phyloP scores from a whole-genome alignment of 768 basidiomycete genomes.

The Serendipita sp. region DNA sequence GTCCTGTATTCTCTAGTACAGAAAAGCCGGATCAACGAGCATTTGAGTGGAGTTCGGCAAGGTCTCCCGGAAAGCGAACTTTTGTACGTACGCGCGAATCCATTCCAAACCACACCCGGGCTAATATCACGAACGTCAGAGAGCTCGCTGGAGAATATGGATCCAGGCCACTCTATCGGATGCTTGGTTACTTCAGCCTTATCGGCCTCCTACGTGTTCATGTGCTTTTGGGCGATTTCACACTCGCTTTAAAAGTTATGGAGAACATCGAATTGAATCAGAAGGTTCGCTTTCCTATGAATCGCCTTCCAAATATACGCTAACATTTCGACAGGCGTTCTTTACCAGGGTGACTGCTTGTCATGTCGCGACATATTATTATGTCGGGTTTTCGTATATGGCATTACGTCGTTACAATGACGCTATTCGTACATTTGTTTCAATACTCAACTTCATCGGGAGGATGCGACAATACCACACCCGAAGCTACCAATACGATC shows the following conservation, averaged over 20 bases:
- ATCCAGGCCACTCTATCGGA: constrained; percentile 72
- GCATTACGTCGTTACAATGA: constrained; percentile 90
- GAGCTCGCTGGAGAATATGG: constrained; percentile 88
- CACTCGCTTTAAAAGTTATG: constrained; percentile 86
- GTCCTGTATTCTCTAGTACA: constrained; percentile 97
- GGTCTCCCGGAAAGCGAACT: constrained; percentile 73
- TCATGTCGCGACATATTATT: constrained; percentile 88
- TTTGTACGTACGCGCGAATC: constrained; percentile 33
- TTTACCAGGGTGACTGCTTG: constrained; percentile 92
- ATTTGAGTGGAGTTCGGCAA: constrained; percentile 64
- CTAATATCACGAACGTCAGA: constrained; percentile 23
- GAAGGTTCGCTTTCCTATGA: constrained; percentile 34
- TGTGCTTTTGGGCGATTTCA: constrained; percentile 88
- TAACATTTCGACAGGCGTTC: constrained; percentile 36
- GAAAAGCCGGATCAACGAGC: constrained; percentile 90
- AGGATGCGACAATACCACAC: constrained; percentile 96
- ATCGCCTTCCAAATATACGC: neutral
- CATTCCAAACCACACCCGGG: neutral
- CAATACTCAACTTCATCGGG: constrained; percentile 87
- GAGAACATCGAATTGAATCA: constrained; percentile 85
- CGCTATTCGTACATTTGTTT: constrained; percentile 84
- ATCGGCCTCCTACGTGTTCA: constrained; percentile 92
- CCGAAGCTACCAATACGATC: constrained; percentile 89
- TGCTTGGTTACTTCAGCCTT: constrained; percentile 92
- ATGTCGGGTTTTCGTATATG: constrained; percentile 93